Evolutionary conservation across 2,329 filamentous ascomycete genomes (phyloP).

Genomic region (Alternaria viburni): DNA sequence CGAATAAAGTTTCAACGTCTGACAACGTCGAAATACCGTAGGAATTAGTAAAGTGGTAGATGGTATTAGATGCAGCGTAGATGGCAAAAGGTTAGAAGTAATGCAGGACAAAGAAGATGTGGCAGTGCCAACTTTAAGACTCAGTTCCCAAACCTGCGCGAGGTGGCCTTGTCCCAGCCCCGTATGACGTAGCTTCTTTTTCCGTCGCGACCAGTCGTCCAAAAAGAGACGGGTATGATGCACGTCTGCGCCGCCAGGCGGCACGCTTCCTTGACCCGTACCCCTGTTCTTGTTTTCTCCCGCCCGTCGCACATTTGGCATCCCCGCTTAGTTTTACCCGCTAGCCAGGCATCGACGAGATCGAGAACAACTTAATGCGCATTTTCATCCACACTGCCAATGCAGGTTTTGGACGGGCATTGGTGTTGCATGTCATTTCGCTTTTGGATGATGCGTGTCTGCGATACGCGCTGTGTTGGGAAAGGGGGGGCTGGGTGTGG

Average conservation of each 20-base stretch:
- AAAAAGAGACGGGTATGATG: not conserved
- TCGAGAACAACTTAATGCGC: conserved; percentile 1
- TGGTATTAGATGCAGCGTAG: not conserved
- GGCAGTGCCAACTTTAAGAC: conserved; percentile 16
- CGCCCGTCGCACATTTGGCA: not conserved
- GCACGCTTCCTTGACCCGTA: not conserved
- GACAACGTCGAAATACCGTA: not conserved
- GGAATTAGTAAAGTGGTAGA: not conserved
- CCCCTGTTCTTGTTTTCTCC: not conserved
- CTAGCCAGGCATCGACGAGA: not conserved
- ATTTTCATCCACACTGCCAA: not conserved
- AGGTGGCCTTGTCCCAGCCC: conserved; percentile 3
- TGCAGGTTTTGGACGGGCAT: not conserved
- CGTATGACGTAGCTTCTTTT: conserved; percentile 12
- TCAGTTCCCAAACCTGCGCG: not conserved
- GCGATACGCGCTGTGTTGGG: not conserved
- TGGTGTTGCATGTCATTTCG: not conserved
- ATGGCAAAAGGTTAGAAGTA: not conserved
- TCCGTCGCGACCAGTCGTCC: not conserved
- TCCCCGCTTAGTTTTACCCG: not conserved
- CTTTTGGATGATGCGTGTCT: not conserved
- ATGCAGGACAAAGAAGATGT: conserved; percentile 5
- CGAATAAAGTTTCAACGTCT: not conserved
- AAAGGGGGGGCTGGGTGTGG: not conserved
- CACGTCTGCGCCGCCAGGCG: not conserved